Evolutionary conservation across 2,329 filamentous ascomycete species (phyloP).

Genomic region (Trichoderma sp.): DNA sequence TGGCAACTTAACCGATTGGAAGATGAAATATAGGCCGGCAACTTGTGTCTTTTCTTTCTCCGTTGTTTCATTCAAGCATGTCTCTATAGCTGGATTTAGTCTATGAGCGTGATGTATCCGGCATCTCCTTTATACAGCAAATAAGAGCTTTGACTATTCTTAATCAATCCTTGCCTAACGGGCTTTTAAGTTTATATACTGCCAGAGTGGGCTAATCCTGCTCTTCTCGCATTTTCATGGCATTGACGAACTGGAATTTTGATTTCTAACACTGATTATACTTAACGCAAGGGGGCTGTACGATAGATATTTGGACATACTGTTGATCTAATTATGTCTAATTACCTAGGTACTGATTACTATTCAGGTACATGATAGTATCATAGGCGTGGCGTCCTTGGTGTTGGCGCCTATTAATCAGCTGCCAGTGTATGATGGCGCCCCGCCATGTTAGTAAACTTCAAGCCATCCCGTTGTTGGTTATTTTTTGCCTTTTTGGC

Average conservation of each 20-base stretch:
- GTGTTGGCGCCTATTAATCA: neutral
- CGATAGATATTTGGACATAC: neutral
- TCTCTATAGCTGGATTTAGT: conserved; percentile 26
- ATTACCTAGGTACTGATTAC: neutral
- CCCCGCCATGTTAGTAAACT: conserved; percentile 8
- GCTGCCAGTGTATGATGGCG: neutral
- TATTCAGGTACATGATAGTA: neutral
- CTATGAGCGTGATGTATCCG: conserved; percentile 22
- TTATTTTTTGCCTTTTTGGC: neutral
- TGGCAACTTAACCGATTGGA: conserved; percentile 16
- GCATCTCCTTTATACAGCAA: conserved; percentile 23
- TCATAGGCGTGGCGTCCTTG: neutral
- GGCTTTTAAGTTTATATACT: neutral
- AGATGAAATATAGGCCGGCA: conserved; percentile 24
- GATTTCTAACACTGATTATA: neutral
- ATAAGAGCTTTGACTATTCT: conserved; percentile 13
- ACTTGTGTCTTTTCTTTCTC: conserved; percentile 32
- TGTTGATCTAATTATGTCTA: neutral
- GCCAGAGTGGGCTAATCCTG: neutral
- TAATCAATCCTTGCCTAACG: neutral
- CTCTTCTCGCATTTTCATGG: neutral
- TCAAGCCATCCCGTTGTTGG: neutral
- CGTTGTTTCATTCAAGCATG: conserved; percentile 30
- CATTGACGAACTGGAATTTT: neutral
- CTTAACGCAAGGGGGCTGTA: neutral